These are phyloP conservation scores for Conticribra guillardii DNA, from an alignment of 108 stramenopile genomes.

Conservation along the genomic window DNA sequence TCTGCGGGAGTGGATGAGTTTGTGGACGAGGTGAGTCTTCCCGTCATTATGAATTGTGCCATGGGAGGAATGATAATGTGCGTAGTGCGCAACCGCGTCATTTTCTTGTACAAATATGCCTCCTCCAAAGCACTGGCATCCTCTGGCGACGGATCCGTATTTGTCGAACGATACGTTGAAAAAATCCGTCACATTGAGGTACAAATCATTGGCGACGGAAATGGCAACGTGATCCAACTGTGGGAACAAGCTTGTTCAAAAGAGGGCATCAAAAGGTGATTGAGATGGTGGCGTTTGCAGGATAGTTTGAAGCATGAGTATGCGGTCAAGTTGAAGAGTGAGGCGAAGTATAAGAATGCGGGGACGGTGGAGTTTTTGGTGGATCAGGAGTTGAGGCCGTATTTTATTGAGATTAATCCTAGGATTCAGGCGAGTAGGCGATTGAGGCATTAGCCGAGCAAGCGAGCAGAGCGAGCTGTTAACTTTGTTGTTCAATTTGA, in stretches of 20 bases:
- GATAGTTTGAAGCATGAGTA: slow-evolving; percentile 79
- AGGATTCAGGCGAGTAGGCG: slow-evolving; percentile 82
- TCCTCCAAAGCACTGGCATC: slow-evolving; percentile 71
- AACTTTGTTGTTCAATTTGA: too few relatives aligned
- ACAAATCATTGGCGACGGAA: slow-evolving; percentile 93
- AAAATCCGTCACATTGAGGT: slow-evolving; percentile 95
- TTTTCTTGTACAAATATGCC: slow-evolving; percentile 67
- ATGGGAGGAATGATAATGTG: slow-evolving; percentile 95
- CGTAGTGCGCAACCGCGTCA: slow-evolving; percentile 64
- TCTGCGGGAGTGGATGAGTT: slow-evolving; percentile 61
- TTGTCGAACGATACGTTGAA: slow-evolving; percentile 85
- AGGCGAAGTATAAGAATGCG: slow-evolving; percentile 94
- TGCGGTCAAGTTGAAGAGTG: slow-evolving; percentile 81
- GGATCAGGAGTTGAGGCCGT: slow-evolving; percentile 78
- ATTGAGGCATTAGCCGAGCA: too few relatives aligned
- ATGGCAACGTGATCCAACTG: slow-evolving; percentile 93
- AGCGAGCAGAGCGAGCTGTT: too few relatives aligned
- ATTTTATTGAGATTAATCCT: slow-evolving; percentile 99
- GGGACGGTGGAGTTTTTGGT: slow-evolving; percentile 99
- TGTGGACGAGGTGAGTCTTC: slow-evolving; percentile 71
- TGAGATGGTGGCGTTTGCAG: slow-evolving; percentile 90
- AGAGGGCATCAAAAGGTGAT: slow-evolving; percentile 97
- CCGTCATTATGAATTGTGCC: slow-evolving; percentile 92
- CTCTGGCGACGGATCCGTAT: slow-evolving; percentile 85
- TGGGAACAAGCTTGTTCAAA: slow-evolving; percentile 94